Evolutionary conservation across 208 protist genomes (phyloP), one percentile per base, ranked within the genome.

Genomic region (Leishmania guyanensis): DNA sequence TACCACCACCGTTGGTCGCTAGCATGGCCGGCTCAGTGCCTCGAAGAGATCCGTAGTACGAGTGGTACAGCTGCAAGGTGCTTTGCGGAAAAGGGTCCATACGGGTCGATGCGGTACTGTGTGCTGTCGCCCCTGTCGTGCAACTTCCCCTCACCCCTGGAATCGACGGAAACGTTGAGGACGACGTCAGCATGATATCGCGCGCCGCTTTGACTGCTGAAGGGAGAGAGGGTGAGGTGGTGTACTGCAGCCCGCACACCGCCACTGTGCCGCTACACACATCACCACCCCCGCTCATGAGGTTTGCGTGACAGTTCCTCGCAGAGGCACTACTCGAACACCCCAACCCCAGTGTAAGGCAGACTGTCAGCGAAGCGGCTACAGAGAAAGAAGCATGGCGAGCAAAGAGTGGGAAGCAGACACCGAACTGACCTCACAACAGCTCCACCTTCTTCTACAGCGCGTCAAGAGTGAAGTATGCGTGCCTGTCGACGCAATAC

Each of bases 141-240:
- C 39, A 62, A 9, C 54, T 16, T n/a, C n/a, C 54, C 6, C 36
- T 66, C 2, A 20, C 51, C 6, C 36, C 60, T 29, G 75, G 22
- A 51, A 56, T 54, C 43, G 51, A 65, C 12, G 60, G 53, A n/a
- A 33, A 51, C 39, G 51, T 54, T 17, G 51, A 46, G 78, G 73
- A 39, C 16, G 33, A 51, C 78, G 56, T 75, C 69, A 78, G 12
- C 70, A 62, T 51, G 79, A 81, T n/a, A 77, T 81, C 75, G 75
- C 74, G 68, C 68, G 54, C 39, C 56, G 78, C 72, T 48, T 90
- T 82, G 10, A 82, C 74, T 0, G 83, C 82, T 5, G 79, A 84
- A 3, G 91, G 89, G 10, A 95, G 70, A n/a, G 86, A 90, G 0
- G 88, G 88, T 0, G 91, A 93, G 12, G 88, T 85, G 39, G 91